Evolutionary conservation across 2,329 filamentous ascomycete genomes (phyloP).

Genomic region (Colletotrichum brevisporum): DNA sequence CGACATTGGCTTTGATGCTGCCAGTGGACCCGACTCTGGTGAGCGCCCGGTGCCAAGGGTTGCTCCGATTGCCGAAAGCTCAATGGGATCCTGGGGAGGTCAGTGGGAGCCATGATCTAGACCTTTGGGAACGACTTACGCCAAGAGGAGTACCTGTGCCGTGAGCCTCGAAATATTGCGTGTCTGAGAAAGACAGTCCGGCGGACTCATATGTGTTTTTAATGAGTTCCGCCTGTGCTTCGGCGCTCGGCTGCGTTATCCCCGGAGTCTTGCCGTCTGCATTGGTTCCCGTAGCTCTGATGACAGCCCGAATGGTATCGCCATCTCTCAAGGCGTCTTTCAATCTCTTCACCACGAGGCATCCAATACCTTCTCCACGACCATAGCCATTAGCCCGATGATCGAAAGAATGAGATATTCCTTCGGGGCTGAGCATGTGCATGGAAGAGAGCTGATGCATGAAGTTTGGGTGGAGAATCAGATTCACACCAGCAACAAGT

Average conservation of each 20-base stretch:
- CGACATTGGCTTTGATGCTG: slow-evolving; percentile 54
- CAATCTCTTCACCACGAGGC: slow-evolving; percentile 58
- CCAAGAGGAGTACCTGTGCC: slow-evolving; percentile 54
- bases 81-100: slow-evolving; percentile 67
- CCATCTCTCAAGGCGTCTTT: slow-evolving; percentile 56
- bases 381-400: slow-evolving; percentile 57
- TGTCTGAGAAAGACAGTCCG: slow-evolving; percentile 42
- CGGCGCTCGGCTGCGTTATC: slow-evolving; percentile 55
- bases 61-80: slow-evolving; percentile 62
- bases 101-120: slow-evolving; percentile 46
- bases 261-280: slow-evolving; percentile 53
- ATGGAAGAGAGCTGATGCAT: slow-evolving; percentile 34
- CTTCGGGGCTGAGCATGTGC: slow-evolving; percentile 41
- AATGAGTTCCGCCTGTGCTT: slow-evolving; percentile 50
- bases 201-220: slow-evolving; percentile 10
- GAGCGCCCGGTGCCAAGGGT: slow-evolving; percentile 57
- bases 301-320: slow-evolving; percentile 53
- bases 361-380: slow-evolving; percentile 57
- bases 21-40: slow-evolving; percentile 47
- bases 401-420: slow-evolving; percentile 49
- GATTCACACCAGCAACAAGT: slow-evolving; percentile 35
- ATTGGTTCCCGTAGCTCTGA: slow-evolving; percentile 49
- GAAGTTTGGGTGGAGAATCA: slow-evolving; percentile 40
- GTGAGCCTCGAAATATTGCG: slow-evolving; percentile 59
- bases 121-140: background rate